Evolutionary conservation across 1,284 basidiomycete species (phyloP), one percentile per base, ranked within the genome.

Genomic region (Moniliella sp.): DNA sequence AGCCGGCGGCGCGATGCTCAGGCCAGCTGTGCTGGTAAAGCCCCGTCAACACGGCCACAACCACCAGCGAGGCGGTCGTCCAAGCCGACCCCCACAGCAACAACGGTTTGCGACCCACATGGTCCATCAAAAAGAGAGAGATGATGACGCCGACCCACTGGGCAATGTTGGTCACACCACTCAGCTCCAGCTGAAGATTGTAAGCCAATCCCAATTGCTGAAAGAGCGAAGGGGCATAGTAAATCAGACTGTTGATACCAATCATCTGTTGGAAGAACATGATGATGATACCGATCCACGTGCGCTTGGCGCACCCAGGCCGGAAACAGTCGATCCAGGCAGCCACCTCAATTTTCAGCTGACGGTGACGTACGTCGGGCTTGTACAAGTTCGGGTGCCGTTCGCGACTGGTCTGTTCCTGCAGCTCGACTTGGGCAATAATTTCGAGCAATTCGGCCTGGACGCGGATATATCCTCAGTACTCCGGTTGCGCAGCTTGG

Each of bases 381-480:
- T 76, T 74, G 40, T 67, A 71, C n/a, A n/a, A n/a, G 29, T 73
- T 60, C 4, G 75, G 75, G 63, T 49, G 31, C 46, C 49, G 33
- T 47, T 40, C 9, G 27, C 37, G n/a, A 36, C 45, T 42, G 28
- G 37, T 42, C n/a, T 39, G 34, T 31, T 32, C 33, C 9, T 36
- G 42, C 39, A 43, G 42, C 11, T 39, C 37, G 36, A 43, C 44
- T 51, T 81, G 75, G 5, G 35, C 27, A n/a, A 39, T 29, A 18
- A 48, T 45, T 3, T 37, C 32, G 8, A 48, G 17, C 36, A 39
- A 47, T 32, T 48, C 46, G 29, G 40, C 36, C 28, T 35, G 39
- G 3, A 48, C 44, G 13, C 27, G 23, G 9, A 18, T 8, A 29
- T 48, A n/a, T n/a, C n/a, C 2, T 48, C 27, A n/a, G 61, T 33